Conservation (phyloP, 1,284 basidiomycete genomes). For the Ustilago crameri region DNA sequence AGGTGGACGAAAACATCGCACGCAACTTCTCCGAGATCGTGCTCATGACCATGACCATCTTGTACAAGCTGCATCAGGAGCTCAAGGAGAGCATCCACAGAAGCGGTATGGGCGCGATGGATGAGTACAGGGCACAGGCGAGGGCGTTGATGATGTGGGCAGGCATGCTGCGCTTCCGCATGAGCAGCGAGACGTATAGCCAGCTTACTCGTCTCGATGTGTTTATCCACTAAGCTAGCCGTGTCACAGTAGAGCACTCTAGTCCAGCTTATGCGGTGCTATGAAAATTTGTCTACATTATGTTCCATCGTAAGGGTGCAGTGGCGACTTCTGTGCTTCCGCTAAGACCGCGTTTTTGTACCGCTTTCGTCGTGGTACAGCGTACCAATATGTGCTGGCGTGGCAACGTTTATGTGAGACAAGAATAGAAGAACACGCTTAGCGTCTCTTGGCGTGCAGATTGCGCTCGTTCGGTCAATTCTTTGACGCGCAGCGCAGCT, state of each 20-base stretch:
- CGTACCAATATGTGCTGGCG: no score
- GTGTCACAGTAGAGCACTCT: neutral
- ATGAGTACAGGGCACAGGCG: constrained; percentile 62
- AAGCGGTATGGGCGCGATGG: constrained; percentile 51
- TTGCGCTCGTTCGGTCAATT: no score
- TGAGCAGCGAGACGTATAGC: constrained; percentile 67
- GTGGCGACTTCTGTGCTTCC: no score
- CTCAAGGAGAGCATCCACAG: constrained; percentile 62
- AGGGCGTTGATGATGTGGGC: constrained; percentile 67
- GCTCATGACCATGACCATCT: constrained; percentile 91
- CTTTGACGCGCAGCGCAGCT: neutral
- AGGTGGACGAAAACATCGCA: constrained; percentile 84
- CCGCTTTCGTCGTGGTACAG: no score
- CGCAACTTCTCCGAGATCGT: constrained; percentile 89
- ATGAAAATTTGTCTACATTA: no score
- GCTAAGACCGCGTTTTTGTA: no score
- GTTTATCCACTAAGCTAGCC: constrained; percentile 28
- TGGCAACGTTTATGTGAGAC: no score
- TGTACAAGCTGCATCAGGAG: constrained; percentile 72
- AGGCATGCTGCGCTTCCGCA: constrained; percentile 66
- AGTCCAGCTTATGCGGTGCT: neutral
- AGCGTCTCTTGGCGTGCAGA: no score
- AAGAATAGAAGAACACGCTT: no score
- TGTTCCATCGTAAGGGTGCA: no score
- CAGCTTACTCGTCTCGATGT: constrained; percentile 66